These are phyloP conservation scores for Kwoniella shivajii DNA, from an alignment of 1,284 basidiomycete genomes.

Conservation along the genomic window DNA sequence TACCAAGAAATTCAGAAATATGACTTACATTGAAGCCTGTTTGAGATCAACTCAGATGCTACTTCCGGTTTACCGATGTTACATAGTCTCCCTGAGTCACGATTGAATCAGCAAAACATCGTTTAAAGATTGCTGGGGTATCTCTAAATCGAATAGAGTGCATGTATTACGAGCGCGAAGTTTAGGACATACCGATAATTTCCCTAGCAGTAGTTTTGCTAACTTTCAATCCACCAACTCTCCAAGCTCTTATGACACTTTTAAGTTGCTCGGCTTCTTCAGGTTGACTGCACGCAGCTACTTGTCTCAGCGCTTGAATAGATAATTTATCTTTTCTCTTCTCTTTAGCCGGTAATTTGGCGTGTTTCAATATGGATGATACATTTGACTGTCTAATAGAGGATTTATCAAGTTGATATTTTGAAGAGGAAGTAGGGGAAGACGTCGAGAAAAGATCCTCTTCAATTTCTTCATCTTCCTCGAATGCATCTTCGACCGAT, in stretches of 20 bases:
- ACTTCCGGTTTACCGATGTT: slow-evolving; percentile 23
- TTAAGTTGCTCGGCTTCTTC: slow-evolving; percentile 24
- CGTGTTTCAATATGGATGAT: not conserved
- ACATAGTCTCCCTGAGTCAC: slow-evolving; percentile 16
- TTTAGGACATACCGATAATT: slow-evolving; percentile 20
- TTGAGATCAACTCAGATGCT: slow-evolving; percentile 19
- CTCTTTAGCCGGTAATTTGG: slow-evolving; percentile 3
- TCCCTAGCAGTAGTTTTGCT: slow-evolving; percentile 22
- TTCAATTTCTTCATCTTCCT: slow-evolving; percentile 2
- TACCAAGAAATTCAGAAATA: not conserved
- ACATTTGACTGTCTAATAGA: slow-evolving; percentile 10
- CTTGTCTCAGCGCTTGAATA: slow-evolving; percentile 18
- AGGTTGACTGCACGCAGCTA: slow-evolving; percentile 16
- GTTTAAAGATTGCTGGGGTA: not conserved
- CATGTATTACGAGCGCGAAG: not conserved
- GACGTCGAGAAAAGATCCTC: slow-evolving; percentile 11
- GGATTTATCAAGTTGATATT: slow-evolving; percentile 7
- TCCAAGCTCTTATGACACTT: slow-evolving; percentile 19
- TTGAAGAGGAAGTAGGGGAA: not conserved
- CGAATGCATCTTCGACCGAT: not conserved
- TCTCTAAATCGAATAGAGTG: too few relatives aligned
- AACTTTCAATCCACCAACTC: slow-evolving; percentile 18
- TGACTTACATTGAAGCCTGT: slow-evolving; percentile 22
- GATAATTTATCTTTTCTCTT: slow-evolving; percentile 5
- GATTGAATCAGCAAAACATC: not conserved